Base-by-base conservation (phyloP, 1,284 basidiomycete species). In the Moesziomyces globuligerus region DNA sequence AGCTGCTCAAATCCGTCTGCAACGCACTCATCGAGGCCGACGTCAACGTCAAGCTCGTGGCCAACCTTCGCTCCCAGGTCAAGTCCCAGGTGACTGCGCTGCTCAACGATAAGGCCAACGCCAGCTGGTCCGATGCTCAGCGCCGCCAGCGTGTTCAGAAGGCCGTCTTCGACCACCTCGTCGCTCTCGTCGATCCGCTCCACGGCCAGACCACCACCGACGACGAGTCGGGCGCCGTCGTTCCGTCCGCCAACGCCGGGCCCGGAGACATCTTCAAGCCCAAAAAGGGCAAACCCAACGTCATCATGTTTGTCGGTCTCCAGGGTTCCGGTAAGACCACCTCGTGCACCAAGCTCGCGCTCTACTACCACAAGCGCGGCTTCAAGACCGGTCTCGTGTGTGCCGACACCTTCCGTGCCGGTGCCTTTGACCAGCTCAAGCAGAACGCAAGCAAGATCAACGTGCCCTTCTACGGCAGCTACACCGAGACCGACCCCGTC, bases 321-420 rank as follows among this genome's bases (percentile, higher is more conserved):
- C 79, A 96, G 89, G 95, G 95, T 54, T 95, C 95, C 49, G 96
- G 95, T 44, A 98, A 98, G 86, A 98, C 95, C 4, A 98, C 95
- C 26, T 97, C 94, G 49, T 98, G 94, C 84, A 78, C 74, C 36
- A 75, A 76, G 62, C 51, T 76, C 20, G 96, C 96, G 0, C 94
- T 97, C 0, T 91, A 98, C 85, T 98, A 98, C 84, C 93, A 96
- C 83, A 91, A 93, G 79, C 90, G 94, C 72, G 96, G 96, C 4
- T 93, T 97, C 87, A 94, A 94, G 82, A 92, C 94, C n/a, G 93
- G 91, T 74, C 93, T 99, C 46, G 96, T 99, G 75, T 99, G 96
- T 79, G 96, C 96, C 24, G 96, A 99, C 84, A 99, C 96, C 3
- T 99, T 98, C 87, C 92, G 96, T 85, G 96, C 96, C 6, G 96